phyloP scores from a whole-genome alignment of 768 basidiomycete species.

The Suillus luteus region DNA sequence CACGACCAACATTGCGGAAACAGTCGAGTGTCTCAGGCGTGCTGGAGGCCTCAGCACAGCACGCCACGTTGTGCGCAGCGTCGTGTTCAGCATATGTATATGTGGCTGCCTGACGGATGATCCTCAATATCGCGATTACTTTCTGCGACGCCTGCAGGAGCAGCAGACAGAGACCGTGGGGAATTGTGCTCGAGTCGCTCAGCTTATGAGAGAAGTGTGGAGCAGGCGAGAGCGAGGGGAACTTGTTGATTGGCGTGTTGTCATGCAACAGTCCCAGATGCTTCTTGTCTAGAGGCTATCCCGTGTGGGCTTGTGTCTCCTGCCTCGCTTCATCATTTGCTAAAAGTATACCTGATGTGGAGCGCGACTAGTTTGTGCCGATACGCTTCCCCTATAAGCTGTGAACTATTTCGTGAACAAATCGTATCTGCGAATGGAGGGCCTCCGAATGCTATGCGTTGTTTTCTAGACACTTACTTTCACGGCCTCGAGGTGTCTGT shows the following conservation, averaged over 20 bases:
- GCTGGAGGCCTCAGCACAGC: slow-evolving; percentile 41
- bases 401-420: background rate
- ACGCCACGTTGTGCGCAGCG: slow-evolving; percentile 68
- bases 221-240: slow-evolving; percentile 34
- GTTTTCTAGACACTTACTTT: background rate
- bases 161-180: slow-evolving; percentile 60
- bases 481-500: background rate
- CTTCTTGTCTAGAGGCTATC: slow-evolving; percentile 49
- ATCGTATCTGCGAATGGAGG: background rate
- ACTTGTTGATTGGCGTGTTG: slow-evolving; percentile 63
- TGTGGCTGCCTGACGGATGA: slow-evolving; percentile 69
- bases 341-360: background rate
- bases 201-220: slow-evolving; percentile 65
- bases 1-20: slow-evolving; percentile 51
- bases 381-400: background rate
- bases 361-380: background rate
- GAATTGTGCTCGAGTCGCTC: slow-evolving; percentile 56
- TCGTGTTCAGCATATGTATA: slow-evolving; percentile 78
- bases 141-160: slow-evolving; percentile 49
- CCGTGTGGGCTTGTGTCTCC: background rate
- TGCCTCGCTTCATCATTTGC: too few species aligned
- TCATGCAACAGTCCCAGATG: slow-evolving; percentile 47
- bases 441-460: background rate
- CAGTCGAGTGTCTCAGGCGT: slow-evolving; percentile 48
- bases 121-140: slow-evolving; percentile 39